Base-by-base conservation (phyloP, 2,329 filamentous ascomycete species). In the Chaetomiaceae sp. region DNA sequence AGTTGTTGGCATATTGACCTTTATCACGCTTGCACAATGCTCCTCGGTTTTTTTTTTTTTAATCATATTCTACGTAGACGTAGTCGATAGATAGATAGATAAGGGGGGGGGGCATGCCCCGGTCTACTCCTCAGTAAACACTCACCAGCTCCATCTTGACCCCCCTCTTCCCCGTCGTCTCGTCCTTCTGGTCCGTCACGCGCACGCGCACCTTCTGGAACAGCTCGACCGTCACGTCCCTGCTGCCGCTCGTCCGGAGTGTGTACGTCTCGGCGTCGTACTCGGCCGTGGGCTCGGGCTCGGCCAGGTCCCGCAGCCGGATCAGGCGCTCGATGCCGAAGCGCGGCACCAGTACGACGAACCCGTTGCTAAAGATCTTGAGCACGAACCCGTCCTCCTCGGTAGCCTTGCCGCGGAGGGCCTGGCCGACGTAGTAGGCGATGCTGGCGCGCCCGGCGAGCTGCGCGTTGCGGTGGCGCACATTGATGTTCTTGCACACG, bases 401-500 rank as follows among this genome's bases (percentile, higher is more conserved):
- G 7, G 82, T 81, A 27, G 81, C 76, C 60, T 77, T 75, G 58
- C 81, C 90, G 73, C 94, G 94, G 51, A 99, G 84, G 11, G 92
- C 90, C 73, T 99, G 94, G 0, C 94, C 94, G 44, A 99, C 94
- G 68, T 97, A 99, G 74, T 97, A 99, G 63, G 96, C 91, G 58
- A 99, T 91, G 62, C 87, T 94, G 23, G 94, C 92, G 55, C 94
- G 85, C 32, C 92, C 92, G 2, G 94, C 94, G 72, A 95, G 86
- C 72, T 99, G 94, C 29, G 94, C 94, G 70, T 99, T 99, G 66
- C 94, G 89, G 71, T 99, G 94, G 7, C 94, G 86, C 53, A 94
- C 85, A 70, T 99, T 99, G 80, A 99, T 96, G 74, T 99, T 99
- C 71, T 90, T 91, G 80, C 94, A 97, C 21, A 99, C 89, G 53